Evolutionary conservation across 148 eudicot species (phyloP), one percentile per base, ranked within the genome.

Genomic region (Linanthus parryae): DNA sequence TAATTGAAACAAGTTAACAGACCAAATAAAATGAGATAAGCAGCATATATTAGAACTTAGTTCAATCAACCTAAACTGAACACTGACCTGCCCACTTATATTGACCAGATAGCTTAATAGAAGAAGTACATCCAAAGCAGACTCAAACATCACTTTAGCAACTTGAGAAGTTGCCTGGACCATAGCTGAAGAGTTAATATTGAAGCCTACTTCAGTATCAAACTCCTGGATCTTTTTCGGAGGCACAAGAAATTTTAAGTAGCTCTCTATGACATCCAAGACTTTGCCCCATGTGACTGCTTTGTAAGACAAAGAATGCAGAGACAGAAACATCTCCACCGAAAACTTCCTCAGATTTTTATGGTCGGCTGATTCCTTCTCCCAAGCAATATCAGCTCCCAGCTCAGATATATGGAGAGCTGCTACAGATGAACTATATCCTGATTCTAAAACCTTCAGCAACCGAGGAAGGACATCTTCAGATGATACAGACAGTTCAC

Each of bases 131-230:
- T 82, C 84, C 73, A 88, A 57, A 6, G 86, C 88, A 69, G 94
- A 92, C 61, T 84, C 83, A 55, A 87, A 82, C 88, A 88, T 84
- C 51, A 69, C 71, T 69, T 76, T 82, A 41, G 96, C 83, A 71
- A 92, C 78, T 70, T 92, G 99, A 33, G 88, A 71, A 47, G 90
- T 88, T 41, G 96, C 88, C 58, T 84, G 94, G 62, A 92, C 83
- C 39, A 66, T 65, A 36, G 68, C 45, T 35, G 74, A 69, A 52
- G 59, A 43, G 51, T 65, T 84, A 61, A 73, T 67, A 72, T 57
- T 70, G 63, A 74, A 77, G 24, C 52, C 45, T 54, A 58, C 63
- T 59, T 73, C 73, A 43, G 77, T 61, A 63, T 74, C 80, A 64
- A 62, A 34, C 18, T 68, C 68, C 55, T 73, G 73, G 22, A 61